Percentiles rank a stretch among this genome's conserved stretches.
phyloP scores from a whole-genome alignment of 2,329 filamentous ascomycete genomes.

The Colletotrichum brevisporum region DNA sequence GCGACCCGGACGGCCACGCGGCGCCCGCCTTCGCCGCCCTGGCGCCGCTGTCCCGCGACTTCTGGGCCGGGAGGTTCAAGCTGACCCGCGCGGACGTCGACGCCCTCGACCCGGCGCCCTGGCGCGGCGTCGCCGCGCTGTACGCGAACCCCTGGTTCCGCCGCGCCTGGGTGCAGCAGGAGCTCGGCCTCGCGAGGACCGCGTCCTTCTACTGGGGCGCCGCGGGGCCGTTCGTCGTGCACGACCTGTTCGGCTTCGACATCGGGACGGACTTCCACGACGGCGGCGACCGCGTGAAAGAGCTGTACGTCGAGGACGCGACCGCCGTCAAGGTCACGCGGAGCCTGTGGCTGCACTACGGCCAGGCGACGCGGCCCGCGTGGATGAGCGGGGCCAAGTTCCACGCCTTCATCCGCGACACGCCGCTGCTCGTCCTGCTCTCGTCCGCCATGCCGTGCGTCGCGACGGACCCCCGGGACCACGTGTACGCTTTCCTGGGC shows the following conservation, averaged over 20 bases:
- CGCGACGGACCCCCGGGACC: constrained; percentile 51
- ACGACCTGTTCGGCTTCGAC: background rate
- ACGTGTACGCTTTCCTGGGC: constrained; percentile 53
- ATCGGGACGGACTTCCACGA: background rate
- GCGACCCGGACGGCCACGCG: background rate
- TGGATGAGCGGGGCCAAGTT: background rate
- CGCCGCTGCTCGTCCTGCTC: background rate
- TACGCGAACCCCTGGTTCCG: background rate
- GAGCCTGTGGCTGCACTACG: background rate
- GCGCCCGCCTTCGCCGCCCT: background rate
- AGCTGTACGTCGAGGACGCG: background rate
- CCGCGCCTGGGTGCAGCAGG: background rate
- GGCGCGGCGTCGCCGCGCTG: background rate
- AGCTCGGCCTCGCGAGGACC: background rate
- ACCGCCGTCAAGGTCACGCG: background rate
- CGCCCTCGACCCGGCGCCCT: background rate
- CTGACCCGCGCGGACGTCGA: background rate
- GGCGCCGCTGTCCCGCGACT: background rate
- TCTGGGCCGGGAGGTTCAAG: background rate
- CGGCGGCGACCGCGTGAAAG: background rate
- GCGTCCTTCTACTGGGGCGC: background rate
- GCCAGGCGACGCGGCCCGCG: background rate
- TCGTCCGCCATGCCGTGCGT: background rate
- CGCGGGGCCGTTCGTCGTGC: background rate
- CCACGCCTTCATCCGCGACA: background rate